Evolutionary conservation across 208 protist genomes (phyloP), one percentile per base, ranked within the genome.

Genomic region (Polymyxa betae): DNA sequence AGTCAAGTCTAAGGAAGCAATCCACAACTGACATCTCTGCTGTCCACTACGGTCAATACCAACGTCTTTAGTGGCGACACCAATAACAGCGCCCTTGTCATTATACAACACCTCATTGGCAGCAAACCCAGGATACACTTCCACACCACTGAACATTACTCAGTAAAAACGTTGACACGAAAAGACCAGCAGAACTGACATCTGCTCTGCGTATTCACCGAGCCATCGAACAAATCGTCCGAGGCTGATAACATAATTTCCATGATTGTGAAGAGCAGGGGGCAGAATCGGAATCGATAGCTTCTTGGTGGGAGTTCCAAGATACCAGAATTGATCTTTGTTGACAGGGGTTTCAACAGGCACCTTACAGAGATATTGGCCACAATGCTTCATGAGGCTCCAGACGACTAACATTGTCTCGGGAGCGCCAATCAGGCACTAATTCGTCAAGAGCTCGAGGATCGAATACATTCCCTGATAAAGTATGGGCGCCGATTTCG

Each of bases 401-500:
- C 49, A 5, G 49, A 60, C 24, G 49, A 24, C 49, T 24, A n/a
- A n/a, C n/a, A n/a, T n/a, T n/a, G n/a, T n/a, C n/a, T n/a, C 94
- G 43, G 93, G 93, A 60, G 49, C 72, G 72, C 97, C 97, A 98
- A 88, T 98, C 95, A 0, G 98, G 98, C 1, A 99, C 93, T 5
- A 99, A 92, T 93, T 99, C 98, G 87, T 98, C 94, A 0, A 99
- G 93, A 10, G 97, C 94, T 45, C 93, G 94, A 41, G 97, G 95
- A 92, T 99, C 97, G n/a, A 99, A 90, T 43, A 98, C 98, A 88
- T 97, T 97, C 77, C 98, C 98, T 32, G 97, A 98, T 40, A 99
- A 93, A 0, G 96, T 98, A 94, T 99, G 98, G 10, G 96, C 95
- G 88, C 97, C 95, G 32, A 96, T 94, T 92, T 98, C 97, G 52